phyloP scores from a whole-genome alignment of 1,284 basidiomycete genomes.

The Wallemia hederae region DNA sequence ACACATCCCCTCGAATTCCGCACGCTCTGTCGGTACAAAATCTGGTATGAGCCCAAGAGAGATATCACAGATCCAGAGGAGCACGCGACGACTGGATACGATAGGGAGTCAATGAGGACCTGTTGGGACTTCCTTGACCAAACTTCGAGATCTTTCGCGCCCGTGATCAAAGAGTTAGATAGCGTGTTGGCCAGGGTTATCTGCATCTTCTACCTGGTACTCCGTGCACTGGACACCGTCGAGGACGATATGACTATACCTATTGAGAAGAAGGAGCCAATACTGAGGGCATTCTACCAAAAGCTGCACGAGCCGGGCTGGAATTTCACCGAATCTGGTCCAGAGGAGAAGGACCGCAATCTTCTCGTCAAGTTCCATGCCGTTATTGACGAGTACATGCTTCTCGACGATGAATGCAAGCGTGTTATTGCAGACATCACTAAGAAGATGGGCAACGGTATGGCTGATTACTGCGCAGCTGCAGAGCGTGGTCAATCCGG shows the following conservation, averaged over 20 bases:
- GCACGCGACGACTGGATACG: slow-evolving; percentile 45
- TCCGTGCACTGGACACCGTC: slow-evolving; percentile 78
- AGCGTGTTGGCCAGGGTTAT: slow-evolving; percentile 75
- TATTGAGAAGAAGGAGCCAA: slow-evolving; percentile 53
- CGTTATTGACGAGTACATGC: slow-evolving; percentile 53
- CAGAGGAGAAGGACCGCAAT: slow-evolving; percentile 66
- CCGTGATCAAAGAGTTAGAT: slow-evolving; percentile 88
- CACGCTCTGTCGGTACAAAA: slow-evolving; percentile 40
- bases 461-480: slow-evolving; percentile 77
- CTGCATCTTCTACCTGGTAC: slow-evolving; percentile 79
- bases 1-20: slow-evolving; percentile 49
- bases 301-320: slow-evolving; percentile 59
- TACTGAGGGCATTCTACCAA: slow-evolving; percentile 58
- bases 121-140: slow-evolving; percentile 76
- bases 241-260: slow-evolving; percentile 96
- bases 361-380: slow-evolving; percentile 61
- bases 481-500: slow-evolving; percentile 33
- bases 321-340: slow-evolving; percentile 56
- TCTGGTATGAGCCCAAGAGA: slow-evolving; percentile 47
- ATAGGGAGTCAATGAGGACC: slow-evolving; percentile 49
- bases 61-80: slow-evolving; percentile 46
- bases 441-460: slow-evolving; percentile 66
- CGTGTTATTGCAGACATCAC: slow-evolving; percentile 50
- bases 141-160: slow-evolving; percentile 68
- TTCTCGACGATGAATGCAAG: slow-evolving; percentile 32